These are phyloP conservation scores for Arctium minus DNA, from an alignment of 129 eudicot species.

Conservation along the genomic window DNA sequence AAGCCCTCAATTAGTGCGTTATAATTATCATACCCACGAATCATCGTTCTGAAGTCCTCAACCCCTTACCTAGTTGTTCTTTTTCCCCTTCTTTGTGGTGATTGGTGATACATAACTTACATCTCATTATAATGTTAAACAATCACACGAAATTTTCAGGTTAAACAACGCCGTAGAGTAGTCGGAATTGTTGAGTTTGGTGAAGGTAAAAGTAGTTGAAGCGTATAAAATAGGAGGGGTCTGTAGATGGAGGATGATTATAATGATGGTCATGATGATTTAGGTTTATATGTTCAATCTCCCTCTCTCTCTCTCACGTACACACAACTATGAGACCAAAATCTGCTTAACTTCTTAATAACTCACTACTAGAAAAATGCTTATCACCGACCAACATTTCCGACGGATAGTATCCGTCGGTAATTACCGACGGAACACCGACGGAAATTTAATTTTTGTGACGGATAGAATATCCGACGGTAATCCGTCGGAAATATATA, in stretches of 20 bases:
- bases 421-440: too few relatives aligned
- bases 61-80: not conserved
- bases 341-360: not conserved
- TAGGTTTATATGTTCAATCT: slow-evolving; percentile 40
- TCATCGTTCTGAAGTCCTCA: not conserved
- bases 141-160: slow-evolving; percentile 1
- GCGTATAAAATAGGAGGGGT: slow-evolving; percentile 62
- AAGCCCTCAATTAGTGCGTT: not conserved
- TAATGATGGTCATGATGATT: slow-evolving; percentile 22
- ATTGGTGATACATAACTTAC: slow-evolving; percentile 8
- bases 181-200: not conserved
- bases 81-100: not conserved
- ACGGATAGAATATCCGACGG: too few relatives aligned
- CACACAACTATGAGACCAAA: not conserved
- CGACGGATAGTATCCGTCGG: too few relatives aligned
- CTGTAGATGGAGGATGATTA: slow-evolving; percentile 43
- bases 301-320: not conserved
- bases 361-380: too few relatives aligned
- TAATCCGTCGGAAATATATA: too few relatives aligned
- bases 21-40: not conserved
- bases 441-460: too few relatives aligned
- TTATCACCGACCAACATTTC: too few relatives aligned
- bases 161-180: not conserved
- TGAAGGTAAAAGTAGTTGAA: not conserved
- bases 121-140: slow-evolving; percentile 13